Base-by-base conservation (phyloP, 306 rosid species). In the Vachellia pachyceras region DNA sequence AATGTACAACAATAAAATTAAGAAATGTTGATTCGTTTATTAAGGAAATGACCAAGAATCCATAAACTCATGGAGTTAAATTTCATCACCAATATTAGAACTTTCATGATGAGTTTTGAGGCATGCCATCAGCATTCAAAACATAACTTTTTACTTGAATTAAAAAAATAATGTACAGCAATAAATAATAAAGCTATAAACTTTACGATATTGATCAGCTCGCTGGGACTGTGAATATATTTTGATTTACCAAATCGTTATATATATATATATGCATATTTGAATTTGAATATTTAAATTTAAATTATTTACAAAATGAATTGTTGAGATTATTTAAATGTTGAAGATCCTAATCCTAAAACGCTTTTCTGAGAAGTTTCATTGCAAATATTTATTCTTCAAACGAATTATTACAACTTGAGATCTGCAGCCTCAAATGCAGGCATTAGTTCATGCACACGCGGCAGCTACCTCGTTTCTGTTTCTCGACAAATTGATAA, bases 371-470 rank as follows among this genome's bases (percentile, higher is more conserved):
- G 13, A 12, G 52, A 69, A 10, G 36, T 42, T 42, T 69, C 20
- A 22, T 12, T 69, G 33, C 23, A 4, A 11, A 22, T 10, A 69
- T 45, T 23, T 45, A 5, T 44, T 49, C 15, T 2, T 52, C n/a
- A 35, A 52, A 52, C 29, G 10, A 72, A 15, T 41, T 55, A 55
- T n/a, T n/a, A 60, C 8, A 39, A 58, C 70, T 57, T 22, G 33
- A 42, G 71, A 71, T n/a, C n/a, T 71, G 70, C 60, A 52, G 10
- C 75, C 80, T 83, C 72, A 76, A 76, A 79, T 25, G 54, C 42
- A 10, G 74, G 54, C 37, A 61, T 10, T 60, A n/a, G 29, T 11
- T 18, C 22, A 77, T 73, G 82, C 64, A 36, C 23, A 25, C 40
- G n/a, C 1, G 6, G 17, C 58, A 7, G 39, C 76, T 46, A 71